Conservation (phyloP, 768 basidiomycete genomes). For the Boletus subparvulus region DNA sequence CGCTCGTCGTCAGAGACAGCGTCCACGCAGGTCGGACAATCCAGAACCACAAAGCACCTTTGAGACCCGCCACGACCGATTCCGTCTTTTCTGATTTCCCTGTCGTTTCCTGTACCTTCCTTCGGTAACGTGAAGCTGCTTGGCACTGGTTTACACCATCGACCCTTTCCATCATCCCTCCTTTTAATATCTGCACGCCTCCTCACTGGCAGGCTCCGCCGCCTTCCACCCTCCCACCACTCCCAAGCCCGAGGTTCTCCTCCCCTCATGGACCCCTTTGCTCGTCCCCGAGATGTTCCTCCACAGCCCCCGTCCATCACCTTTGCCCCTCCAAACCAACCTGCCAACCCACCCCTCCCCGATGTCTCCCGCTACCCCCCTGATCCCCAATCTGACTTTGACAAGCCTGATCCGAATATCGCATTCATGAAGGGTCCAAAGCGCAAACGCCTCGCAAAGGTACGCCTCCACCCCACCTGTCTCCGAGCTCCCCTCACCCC, state of each 20-base stretch:
- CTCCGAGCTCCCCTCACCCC: conserved; percentile 7
- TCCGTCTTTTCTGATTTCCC: conserved; percentile 16
- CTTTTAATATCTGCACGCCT: conserved; percentile 25
- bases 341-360: conserved; percentile 16
- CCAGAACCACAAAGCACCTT: not conserved
- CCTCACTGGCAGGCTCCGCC: not conserved
- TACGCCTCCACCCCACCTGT: conserved; percentile 17
- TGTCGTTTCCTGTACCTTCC: conserved; percentile 20
- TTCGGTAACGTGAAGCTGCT: conserved; percentile 26
- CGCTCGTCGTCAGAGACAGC: conserved; percentile 14
- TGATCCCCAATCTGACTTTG: conserved; percentile 22
- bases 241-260: not conserved
- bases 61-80: not conserved
- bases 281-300: conserved; percentile 25
- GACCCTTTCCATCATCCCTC: conserved; percentile 25
- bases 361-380: conserved; percentile 22
- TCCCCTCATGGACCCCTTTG: conserved; percentile 37
- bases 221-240: conserved; percentile 4
- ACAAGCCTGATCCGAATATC: conserved; percentile 33
- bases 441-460: conserved; percentile 55
- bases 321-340: conserved; percentile 23
- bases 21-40: not conserved
- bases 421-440: conserved; percentile 54
- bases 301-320: conserved; percentile 21
- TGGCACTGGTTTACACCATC: conserved; percentile 28